Base-by-base conservation (phyloP, 371 early-diverging fungal genomes). In the Mucor lusitanicus region DNA sequence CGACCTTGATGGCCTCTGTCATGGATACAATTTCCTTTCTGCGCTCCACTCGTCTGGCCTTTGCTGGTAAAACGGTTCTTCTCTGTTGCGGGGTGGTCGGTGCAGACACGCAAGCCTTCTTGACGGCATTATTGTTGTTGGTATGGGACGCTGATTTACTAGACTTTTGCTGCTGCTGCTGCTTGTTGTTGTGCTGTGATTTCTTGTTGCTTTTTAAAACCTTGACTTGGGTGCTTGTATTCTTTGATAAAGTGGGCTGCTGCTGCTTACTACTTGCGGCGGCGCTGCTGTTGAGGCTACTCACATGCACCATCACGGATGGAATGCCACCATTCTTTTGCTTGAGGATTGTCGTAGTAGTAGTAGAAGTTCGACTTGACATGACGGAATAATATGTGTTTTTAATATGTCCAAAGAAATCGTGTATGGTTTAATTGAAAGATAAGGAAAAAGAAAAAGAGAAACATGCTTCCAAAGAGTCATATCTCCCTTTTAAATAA, bases 21-120 rank as follows among this genome's bases (percentile, higher is more conserved):
- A 70, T 70, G 19, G 70, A 65, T 8, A 58, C 58, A 53, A 68
- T 62, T 23, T 71, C 72, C 23, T 64, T 71, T 59, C 67, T 63
- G 50, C 67, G 72, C n/a, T 71, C 68, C 7, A 58, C 61, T 53
- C 72, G 48, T 60, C 67, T 67, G 12, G 63, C 61, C 46, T 71
- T 71, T 0, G 63, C 67, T 7, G 72, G 67, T 40, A 70, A 50
- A 6, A 70, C 59, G 15, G 67, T 71, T 23, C 61, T 55, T 54
- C 71, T 62, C 30, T 57, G 62, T 25, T 67, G 67, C 11, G 72
- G 72, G 7, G 72, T 71, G 0, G 59, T 67, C 8, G 72, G 72
- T 23, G 73, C 69, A 44, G 73, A 67, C 4, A 54, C 56, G 19
- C 48, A 48, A 23, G 11, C 21, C n/a, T 42, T 42, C n/a, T 42